Percentiles rank a stretch among this genome's conserved stretches.
Conservation (phyloP, 345 rosid genomes). For the Eutrema yunnanense region DNA sequence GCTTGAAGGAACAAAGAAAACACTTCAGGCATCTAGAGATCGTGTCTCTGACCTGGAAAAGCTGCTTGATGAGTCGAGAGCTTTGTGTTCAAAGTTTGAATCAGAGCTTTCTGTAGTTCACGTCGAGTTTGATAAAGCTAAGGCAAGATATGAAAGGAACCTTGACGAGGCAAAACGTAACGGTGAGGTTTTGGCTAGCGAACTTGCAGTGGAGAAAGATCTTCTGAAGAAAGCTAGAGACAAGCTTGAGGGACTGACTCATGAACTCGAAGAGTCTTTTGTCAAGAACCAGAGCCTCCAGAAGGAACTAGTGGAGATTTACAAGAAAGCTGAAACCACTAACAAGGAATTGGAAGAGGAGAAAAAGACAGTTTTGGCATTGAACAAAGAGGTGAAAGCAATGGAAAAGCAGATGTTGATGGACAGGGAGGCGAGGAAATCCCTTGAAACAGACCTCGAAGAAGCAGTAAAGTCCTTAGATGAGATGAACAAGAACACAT, state of each 20-base stretch:
- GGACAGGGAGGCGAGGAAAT: slow-evolving; percentile 58
- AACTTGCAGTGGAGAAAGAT: slow-evolving; percentile 50
- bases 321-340: slow-evolving; percentile 49
- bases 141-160: slow-evolving; percentile 32
- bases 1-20: slow-evolving; percentile 40
- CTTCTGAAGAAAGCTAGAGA: slow-evolving; percentile 46
- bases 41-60: slow-evolving; percentile 52
- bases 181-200: slow-evolving; percentile 38
- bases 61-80: slow-evolving; percentile 47
- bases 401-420: slow-evolving; percentile 60
- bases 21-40: slow-evolving; percentile 42
- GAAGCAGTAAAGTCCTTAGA: slow-evolving; percentile 86
- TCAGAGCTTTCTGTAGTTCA: slow-evolving; percentile 49
- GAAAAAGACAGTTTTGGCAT: slow-evolving; percentile 37
- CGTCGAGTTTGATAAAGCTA: slow-evolving; percentile 48
- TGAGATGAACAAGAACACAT: slow-evolving; percentile 66
- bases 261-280: slow-evolving; percentile 40
- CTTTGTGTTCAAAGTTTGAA: slow-evolving; percentile 46
- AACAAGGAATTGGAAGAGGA: slow-evolving; percentile 58
- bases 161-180: slow-evolving; percentile 45
- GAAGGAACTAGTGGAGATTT: slow-evolving; percentile 54
- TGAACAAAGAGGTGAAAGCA: slow-evolving; percentile 52
- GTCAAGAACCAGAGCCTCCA: slow-evolving; percentile 49
- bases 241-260: slow-evolving; percentile 38
- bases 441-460: slow-evolving; percentile 72